Base-by-base conservation (phyloP, 1,284 basidiomycete species). In the Trichosporon sp. region DNA sequence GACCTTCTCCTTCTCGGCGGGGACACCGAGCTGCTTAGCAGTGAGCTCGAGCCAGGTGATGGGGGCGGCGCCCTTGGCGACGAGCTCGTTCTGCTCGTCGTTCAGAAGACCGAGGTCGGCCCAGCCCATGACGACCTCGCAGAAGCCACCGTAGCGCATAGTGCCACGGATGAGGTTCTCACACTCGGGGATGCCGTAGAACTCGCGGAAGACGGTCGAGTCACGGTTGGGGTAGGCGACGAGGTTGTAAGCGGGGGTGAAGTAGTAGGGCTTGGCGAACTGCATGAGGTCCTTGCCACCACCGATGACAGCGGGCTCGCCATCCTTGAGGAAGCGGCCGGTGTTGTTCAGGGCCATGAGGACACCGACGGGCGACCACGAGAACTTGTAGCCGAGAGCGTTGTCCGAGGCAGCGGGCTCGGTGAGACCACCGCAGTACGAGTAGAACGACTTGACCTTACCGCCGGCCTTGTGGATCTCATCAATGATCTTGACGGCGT, bases 331-430 rank as follows among this genome's bases (percentile, higher is more conserved):
- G 85, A 90, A 94, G n/a, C 92, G 90, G 63, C 94, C 97, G 65
- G 89, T 88, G 88, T 98, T 99, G 78, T 96, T 90, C 71, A 98
- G 89, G 5, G 96, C 96, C 77, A 98, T 91, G 68, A 99, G 90
- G 65, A 97, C 95, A 72, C 96, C 97, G 65, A 94, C 92, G 37
- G 95, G 94, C 1, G 95, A 97, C 97, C 97, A 99, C 46, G 94
- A 97, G 88, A 99, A 98, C 85, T 94, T 98, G 90, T 98, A 99
- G 37, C 97, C 96, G 73, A 99, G 91, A 7, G 97, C 96, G 87
- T 98, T 99, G 81, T 91, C 90, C 14, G 94, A 90, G 77, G 91
- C 81, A 48, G 73, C 90, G 16, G 96, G 94, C 1, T 95, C 93
- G 70, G 95, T 94, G 54, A 98, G 90, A 72, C 96, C 97, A 84